Conservation (phyloP, 1,284 basidiomycete genomes). For the Abortiporus biennis region DNA sequence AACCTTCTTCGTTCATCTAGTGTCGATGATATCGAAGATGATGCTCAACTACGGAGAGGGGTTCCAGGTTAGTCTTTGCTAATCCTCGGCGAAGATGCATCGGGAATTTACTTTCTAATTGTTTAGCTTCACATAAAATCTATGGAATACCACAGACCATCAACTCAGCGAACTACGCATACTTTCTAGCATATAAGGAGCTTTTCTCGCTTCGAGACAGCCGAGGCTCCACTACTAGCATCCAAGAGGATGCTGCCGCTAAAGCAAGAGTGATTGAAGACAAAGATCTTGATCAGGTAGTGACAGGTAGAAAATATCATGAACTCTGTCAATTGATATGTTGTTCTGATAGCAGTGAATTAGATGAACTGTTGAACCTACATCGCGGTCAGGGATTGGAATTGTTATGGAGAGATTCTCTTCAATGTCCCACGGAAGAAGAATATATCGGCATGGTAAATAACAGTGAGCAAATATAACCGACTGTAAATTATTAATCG, state of each 20-base stretch:
- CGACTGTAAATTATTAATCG: not conserved
- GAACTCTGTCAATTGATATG: no score
- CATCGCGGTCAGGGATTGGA: slow-evolving; percentile 97
- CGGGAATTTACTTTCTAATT: not conserved
- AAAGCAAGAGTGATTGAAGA: slow-evolving; percentile 25
- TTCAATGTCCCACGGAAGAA: slow-evolving; percentile 91
- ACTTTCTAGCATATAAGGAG: slow-evolving; percentile 85
- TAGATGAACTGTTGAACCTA: slow-evolving; percentile 83
- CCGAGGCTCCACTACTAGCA: slow-evolving; percentile 9
- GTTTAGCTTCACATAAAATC: slow-evolving; percentile 83
- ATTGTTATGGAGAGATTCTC: slow-evolving; percentile 88
- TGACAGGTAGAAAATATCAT: no score
- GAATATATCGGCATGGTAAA: slow-evolving; percentile 97
- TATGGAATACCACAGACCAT: slow-evolving; percentile 97
- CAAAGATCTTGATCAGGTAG: slow-evolving; percentile 57
- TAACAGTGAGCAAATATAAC: slow-evolving; percentile 64
- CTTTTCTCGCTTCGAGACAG: slow-evolving; percentile 54
- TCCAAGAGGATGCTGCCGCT: slow-evolving; percentile 5
- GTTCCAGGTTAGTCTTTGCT: slow-evolving; percentile 56
- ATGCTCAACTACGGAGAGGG: slow-evolving; percentile 85
- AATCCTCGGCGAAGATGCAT: slow-evolving; percentile 3
- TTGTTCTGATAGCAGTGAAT: no score
- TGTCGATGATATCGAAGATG: slow-evolving; percentile 98
- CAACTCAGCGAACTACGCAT: slow-evolving; percentile 97
- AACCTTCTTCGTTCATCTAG: slow-evolving; percentile 34